Conservation (phyloP, 1,284 basidiomycete species). For the Cutaneotrichosporon sp. region DNA sequence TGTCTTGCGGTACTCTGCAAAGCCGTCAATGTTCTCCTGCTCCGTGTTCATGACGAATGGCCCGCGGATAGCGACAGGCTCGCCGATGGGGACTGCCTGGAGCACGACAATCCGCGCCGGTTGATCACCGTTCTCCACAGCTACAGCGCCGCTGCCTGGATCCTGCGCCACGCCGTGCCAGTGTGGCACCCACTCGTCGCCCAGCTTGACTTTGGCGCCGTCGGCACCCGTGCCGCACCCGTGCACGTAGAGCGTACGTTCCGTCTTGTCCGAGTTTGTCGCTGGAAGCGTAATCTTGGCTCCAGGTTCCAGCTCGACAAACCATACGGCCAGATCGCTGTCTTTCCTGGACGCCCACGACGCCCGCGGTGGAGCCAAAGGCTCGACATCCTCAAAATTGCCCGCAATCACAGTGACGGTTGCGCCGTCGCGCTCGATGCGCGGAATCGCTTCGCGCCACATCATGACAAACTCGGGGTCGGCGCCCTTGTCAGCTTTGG, state of each 20-base stretch:
- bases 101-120: constrained; percentile 10
- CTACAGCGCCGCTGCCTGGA: not conserved
- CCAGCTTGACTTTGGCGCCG: constrained; percentile 1
- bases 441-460: constrained; percentile 16
- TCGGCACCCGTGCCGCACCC: constrained; percentile 7
- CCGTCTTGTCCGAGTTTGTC: not conserved
- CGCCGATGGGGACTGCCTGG: constrained; percentile 12
- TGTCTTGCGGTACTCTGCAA: constrained; percentile 15
- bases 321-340: constrained; percentile 14
- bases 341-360: constrained; percentile 3
- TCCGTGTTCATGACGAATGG: constrained; percentile 19
- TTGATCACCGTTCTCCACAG: constrained; percentile 1
- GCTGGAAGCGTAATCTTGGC: constrained; percentile 5
- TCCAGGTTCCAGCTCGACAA: constrained; percentile 12
- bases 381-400: not conserved
- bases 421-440: constrained; percentile 1
- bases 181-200: constrained; percentile 5
- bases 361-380: constrained; percentile 5
- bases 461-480: constrained; percentile 18
- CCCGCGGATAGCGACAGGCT: constrained; percentile 14
- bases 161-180: constrained; percentile 3
- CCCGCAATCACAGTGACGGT: constrained; percentile 12
- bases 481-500: constrained; percentile 7
- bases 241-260: constrained; percentile 17
- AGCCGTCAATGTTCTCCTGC: constrained; percentile 11